phyloP scores from a whole-genome alignment of 495 filamentous ascomycete species.

The Lasiosphaeria ovina region DNA sequence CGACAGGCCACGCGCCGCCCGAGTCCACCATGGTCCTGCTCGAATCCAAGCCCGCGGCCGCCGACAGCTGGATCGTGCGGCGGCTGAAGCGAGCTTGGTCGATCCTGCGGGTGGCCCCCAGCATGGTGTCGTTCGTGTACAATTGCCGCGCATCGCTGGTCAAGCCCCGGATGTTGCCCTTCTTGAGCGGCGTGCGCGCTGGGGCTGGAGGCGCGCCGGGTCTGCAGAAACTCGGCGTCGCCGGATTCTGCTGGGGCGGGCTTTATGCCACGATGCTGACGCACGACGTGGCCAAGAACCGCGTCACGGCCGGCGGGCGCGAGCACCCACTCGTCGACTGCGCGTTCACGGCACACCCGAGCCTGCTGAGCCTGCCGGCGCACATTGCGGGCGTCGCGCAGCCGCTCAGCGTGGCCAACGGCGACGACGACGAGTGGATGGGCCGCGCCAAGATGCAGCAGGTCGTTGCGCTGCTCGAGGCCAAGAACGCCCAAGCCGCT shows the following conservation, averaged over 20 bases:
- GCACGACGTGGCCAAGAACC: constrained; percentile 25
- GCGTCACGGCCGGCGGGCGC: constrained; percentile 22
- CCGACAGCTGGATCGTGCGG: constrained; percentile 5
- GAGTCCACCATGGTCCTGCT: constrained; percentile 16
- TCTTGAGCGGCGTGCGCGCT: constrained; percentile 46
- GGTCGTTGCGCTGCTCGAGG: constrained; percentile 43
- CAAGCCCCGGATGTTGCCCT: constrained; percentile 46
- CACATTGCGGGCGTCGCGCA: constrained; percentile 53
- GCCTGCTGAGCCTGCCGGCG: constrained; percentile 47
- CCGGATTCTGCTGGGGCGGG: constrained; percentile 64
- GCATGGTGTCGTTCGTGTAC: constrained; percentile 37
- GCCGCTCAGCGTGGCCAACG: constrained; percentile 57
- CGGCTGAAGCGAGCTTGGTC: constrained; percentile 9
- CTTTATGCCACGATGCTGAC: constrained; percentile 47
- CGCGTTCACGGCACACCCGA: constrained; percentile 57
- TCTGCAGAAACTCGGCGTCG: constrained; percentile 38
- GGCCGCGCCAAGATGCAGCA: constrained; percentile 35
- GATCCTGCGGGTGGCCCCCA: constrained; percentile 4
- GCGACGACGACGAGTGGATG: constrained; percentile 51
- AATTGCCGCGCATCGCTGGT: constrained; percentile 33
- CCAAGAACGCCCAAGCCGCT: constrained; percentile 29
- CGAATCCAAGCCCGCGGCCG: constrained; percentile 13
- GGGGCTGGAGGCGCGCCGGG: not conserved
- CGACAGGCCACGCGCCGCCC: constrained; percentile 19
- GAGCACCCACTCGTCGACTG: constrained; percentile 47